These are phyloP conservation scores for Centrapalus pauciflorus DNA, from an alignment of 129 eudicot species.

Conservation along the genomic window DNA sequence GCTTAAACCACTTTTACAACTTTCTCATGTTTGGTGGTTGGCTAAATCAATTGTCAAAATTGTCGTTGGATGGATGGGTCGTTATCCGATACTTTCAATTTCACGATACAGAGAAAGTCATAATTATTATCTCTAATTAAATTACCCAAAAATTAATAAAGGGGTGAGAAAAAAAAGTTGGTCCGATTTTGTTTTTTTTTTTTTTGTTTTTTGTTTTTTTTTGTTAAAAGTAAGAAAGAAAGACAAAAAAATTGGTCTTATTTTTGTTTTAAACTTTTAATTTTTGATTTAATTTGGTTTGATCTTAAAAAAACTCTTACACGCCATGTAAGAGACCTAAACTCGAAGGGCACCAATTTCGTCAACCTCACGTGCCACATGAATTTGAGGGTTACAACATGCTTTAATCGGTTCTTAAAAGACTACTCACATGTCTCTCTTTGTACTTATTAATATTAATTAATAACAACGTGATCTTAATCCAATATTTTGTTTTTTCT, in stretches of 20 bases:
- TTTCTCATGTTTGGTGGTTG: not conserved
- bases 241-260: too few species aligned
- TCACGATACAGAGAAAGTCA: not conserved
- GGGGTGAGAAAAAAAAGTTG: not conserved
- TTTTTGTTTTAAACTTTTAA: too few species aligned
- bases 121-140: not conserved
- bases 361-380: constrained; percentile 33
- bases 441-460: constrained; percentile 14
- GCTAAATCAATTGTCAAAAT: not conserved
- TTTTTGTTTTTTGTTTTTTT: too few species aligned
- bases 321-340: not conserved
- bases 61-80: not conserved
- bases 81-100: not conserved
- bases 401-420: constrained; percentile 35
- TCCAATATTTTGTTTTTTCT: constrained; percentile 9
- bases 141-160: not conserved
- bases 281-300: too few species aligned
- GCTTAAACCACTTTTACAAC: not conserved
- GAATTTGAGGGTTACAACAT: constrained; percentile 20
- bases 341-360: constrained; percentile 1
- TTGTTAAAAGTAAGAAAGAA: too few species aligned
- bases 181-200: too few species aligned
- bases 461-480: constrained; percentile 20
- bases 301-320: too few species aligned
- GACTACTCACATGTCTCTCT: constrained; percentile 27